Percentiles rank a stretch among this genome's conserved stretches.
phyloP scores from a whole-genome alignment of 75 land plant genomes.

The Cupressus sempervirens region DNA sequence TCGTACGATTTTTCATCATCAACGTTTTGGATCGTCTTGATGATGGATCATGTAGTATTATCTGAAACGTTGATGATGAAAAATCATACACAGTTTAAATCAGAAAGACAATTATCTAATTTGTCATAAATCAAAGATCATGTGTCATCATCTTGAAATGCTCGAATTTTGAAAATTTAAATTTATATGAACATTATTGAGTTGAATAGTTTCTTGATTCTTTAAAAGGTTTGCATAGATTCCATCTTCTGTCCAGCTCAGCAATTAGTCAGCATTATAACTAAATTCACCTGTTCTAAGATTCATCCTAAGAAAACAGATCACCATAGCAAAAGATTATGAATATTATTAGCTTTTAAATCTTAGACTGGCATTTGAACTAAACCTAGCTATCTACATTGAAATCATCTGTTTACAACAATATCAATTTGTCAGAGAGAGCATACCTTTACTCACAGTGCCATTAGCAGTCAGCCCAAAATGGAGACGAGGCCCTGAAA shows the following conservation, averaged over 20 bases:
- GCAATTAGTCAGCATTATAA: neutral
- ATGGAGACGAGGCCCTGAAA: constrained; percentile 25
- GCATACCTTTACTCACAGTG: constrained; percentile 26
- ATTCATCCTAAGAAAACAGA: neutral
- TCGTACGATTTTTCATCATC: too few species aligned
- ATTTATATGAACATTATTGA: neutral
- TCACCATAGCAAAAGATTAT: neutral
- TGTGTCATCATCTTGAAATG: too few species aligned
- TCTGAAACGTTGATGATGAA: too few species aligned
- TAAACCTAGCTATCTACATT: constrained; percentile 68
- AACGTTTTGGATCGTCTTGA: too few species aligned
- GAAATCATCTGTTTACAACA: constrained; percentile 61
- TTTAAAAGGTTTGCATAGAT: neutral
- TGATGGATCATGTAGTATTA: too few species aligned
- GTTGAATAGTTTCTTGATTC: neutral
- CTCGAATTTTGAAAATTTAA: neutral
- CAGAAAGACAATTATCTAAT: too few species aligned
- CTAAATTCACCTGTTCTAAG: neutral
- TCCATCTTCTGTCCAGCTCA: neutral
- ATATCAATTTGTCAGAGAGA: constrained; percentile 53
- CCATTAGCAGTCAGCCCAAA: constrained; percentile 28
- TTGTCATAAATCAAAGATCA: too few species aligned
- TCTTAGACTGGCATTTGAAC: constrained; percentile 76
- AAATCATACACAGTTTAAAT: too few species aligned
- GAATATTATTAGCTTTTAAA: constrained; percentile 61